Evolutionary conservation across 2,329 filamentous ascomycete species (phyloP), one percentile per base, ranked within the genome.

Genomic region (Teratosphaeria gauchensis): DNA sequence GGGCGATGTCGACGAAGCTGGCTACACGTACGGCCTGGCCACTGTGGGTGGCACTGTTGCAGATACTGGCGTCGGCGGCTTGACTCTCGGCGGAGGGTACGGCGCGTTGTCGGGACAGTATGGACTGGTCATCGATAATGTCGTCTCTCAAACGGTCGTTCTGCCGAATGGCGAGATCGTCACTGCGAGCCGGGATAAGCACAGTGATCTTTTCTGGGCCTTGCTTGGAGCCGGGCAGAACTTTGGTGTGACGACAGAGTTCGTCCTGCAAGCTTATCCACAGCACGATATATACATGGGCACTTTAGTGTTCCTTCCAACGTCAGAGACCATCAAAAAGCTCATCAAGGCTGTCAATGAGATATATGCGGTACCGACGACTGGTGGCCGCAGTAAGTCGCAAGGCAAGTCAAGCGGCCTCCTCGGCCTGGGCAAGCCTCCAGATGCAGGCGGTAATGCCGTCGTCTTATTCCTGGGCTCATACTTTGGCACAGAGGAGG

Each of bases 11-110:
- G 82, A 85, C 62, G 69, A 74, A 5, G 78, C 77, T 0, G 77
- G 78, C 0, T 79, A 73, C 56, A 69, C 76, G 54, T 71, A 82
- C 64, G 76, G 77, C 0, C 75, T 86, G 2, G 83, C 82, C 1
- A 82, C 82, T 1, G 80, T 85, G 0, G 83, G 83, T 16, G 84
- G 84, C 2, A 84, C 83, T 0, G 82, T 86, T 8, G 82, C 81
- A 51, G 81, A 86, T 62, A 86, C 83, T 1, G 84, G 84, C 4
- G 80, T 86, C 4, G 84, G 82, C 1, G 84, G 82, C 0, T 72
- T 86, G 14, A 78, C 79, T 0, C 68, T 1, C 11, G 84, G 64
- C 6, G 65, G 65, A 4, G 65, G 65, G 9, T 66, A 65, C 33
- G 66, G 68, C 1, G 78, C 80, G 69, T 71, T 86, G 16, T 79